Evolutionary conservation across 2,329 filamentous ascomycete genomes (phyloP), one percentile per base, ranked within the genome.

Genomic region (Apiospora sp.): DNA sequence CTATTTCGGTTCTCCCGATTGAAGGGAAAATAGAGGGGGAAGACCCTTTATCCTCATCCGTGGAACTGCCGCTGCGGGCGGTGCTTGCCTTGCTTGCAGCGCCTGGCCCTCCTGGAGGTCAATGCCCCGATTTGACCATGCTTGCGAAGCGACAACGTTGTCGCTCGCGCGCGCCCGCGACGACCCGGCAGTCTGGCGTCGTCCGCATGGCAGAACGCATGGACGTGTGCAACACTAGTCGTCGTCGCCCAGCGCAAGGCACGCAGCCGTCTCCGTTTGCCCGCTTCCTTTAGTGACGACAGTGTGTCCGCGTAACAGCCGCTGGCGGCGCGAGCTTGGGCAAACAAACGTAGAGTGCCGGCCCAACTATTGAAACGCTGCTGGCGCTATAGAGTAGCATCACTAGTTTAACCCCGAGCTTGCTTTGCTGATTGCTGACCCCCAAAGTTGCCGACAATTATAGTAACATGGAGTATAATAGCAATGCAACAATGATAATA

Each of bases 361-460:
- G 49, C 12, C 22, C 37, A 22, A 16, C 34, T 41, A 64, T 64
- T 64, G 58, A 64, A 64, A 37, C 58, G 5, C 12, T n/a, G 30
- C 58, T 64, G 58, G 34, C 58, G 58, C 58, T 64, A 64, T 64
- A 41, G n/a, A 19, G 58, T 64, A 41, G 34, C 22, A 64, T 64
- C 34, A 34, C 58, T 37, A n/a, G 58, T 64, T 12, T 24, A 41
- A 14, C n/a, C 10, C 10, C 58, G n/a, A n/a, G 58, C 19, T 10
- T 22, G 34, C 27, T 30, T 30, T 30, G 27, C 27, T 30, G 27
- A 30, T 30, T 22, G 13, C 58, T 41, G 19, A 41, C 37, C 6
- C 34, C 58, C n/a, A 64, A n/a, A 41, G 58, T 14, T 10, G 19
- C 19, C 0, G 34, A n/a, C 34, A 7, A 22, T 41, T 41, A 41